Evolutionary conservation across 2,329 filamentous ascomycete species (phyloP).

Genomic region (Diaporthe capsici): DNA sequence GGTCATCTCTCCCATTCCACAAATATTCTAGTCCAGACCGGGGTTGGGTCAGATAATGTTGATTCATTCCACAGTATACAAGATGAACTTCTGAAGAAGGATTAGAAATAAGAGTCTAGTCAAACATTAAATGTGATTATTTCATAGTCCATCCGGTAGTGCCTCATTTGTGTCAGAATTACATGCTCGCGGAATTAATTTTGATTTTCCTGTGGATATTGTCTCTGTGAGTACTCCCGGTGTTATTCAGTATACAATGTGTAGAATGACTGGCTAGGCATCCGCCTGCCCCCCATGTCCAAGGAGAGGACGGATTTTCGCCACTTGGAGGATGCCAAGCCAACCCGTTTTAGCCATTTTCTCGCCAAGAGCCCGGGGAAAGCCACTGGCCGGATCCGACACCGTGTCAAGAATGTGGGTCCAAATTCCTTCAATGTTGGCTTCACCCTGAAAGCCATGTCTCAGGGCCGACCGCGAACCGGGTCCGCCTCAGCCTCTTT

Average conservation of each 20-base stretch:
- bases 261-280: background rate
- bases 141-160: background rate
- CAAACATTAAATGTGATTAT: no score
- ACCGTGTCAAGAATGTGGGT: constrained; percentile 35
- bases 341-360: background rate
- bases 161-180: background rate
- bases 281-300: background rate
- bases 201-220: background rate
- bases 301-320: background rate
- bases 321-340: constrained; percentile 7
- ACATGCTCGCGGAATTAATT: background rate
- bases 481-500: constrained; percentile 8
- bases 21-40: background rate
- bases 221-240: background rate
- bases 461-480: background rate
- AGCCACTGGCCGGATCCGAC: constrained; percentile 7
- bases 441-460: background rate
- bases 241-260: background rate
- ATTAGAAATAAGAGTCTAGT: no score
- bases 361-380: constrained; percentile 18
- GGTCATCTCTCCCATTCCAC: background rate
- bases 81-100: background rate
- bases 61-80: no score
- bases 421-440: constrained; percentile 12
- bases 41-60: no score